phyloP scores from a whole-genome alignment of 2,329 filamentous ascomycete genomes.

The Thelonectria rubi region DNA sequence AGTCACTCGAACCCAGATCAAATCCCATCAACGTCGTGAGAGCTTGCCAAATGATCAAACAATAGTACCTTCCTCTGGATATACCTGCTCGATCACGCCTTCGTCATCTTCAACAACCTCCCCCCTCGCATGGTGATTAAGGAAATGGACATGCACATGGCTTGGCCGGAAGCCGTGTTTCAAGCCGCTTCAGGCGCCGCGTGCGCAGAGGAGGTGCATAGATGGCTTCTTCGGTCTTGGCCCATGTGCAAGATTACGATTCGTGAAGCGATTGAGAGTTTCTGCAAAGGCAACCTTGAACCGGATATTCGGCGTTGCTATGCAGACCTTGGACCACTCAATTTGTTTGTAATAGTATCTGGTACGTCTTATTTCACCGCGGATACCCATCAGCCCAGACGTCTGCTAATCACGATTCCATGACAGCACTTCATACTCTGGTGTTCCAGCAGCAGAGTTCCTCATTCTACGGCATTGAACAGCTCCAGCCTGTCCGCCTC shows the following conservation, averaged over 20 bases:
- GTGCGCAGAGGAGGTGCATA: conserved; percentile 1
- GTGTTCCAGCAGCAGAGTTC: conserved; percentile 2
- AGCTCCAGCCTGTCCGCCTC: background rate
- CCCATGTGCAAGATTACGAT: conserved; percentile 1
- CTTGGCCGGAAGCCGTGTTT: conserved; percentile 5
- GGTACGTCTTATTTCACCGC: background rate
- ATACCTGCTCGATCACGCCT: conserved; percentile 7
- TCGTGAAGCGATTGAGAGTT: background rate
- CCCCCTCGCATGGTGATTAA: conserved; percentile 5
- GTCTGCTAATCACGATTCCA: background rate
- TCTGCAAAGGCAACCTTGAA: background rate
- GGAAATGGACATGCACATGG: conserved; percentile 13
- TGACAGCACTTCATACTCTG: conserved; percentile 2
- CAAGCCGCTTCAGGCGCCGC: background rate
- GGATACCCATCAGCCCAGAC: no score
- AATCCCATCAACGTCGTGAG: background rate
- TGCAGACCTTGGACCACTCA: conserved; percentile 4
- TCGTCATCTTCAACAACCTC: conserved; percentile 9
- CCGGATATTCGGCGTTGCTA: background rate
- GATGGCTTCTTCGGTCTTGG: background rate
- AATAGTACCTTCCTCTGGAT: conserved; percentile 5
- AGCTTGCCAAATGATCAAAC: background rate
- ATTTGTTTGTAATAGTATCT: conserved; percentile 4
- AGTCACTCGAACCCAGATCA: background rate
- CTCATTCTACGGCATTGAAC: background rate